Evolutionary conservation across 2,329 filamentous ascomycete genomes (phyloP).

Genomic region (Colletotrichum chrysophilum): DNA sequence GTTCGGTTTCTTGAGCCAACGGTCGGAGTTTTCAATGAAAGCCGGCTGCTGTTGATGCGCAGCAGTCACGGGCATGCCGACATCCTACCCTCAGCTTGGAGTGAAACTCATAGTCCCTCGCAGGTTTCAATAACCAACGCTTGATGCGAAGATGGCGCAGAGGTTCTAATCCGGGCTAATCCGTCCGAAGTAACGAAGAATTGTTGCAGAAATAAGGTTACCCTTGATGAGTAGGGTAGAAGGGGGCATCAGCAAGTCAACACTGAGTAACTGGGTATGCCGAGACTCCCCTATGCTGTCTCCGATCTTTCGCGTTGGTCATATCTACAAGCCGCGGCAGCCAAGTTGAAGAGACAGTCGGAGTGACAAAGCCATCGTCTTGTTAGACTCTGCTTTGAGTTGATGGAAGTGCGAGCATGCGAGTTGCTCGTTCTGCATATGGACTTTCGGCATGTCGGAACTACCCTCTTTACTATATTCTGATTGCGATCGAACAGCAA

Average conservation of each 20-base stretch:
- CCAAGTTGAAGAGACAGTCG: neutral
- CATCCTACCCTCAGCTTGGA: neutral
- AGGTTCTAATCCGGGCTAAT: neutral
- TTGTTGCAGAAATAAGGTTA: neutral
- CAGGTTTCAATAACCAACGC: neutral
- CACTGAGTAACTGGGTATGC: neutral
- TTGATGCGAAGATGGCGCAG: neutral
- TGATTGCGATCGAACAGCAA: neutral
- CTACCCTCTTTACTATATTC: neutral
- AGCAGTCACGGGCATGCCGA: neutral
- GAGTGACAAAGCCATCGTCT: accelerated
- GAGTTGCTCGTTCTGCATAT: neutral
- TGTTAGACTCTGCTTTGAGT: neutral
- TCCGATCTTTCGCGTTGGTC: neutral
- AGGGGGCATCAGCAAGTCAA: neutral
- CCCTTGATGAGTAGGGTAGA: neutral
- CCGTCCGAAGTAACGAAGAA: neutral
- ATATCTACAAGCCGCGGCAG: neutral
- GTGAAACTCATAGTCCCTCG: neutral
- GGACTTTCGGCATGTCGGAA: neutral
- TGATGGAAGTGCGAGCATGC: neutral
- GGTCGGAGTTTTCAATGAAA: neutral
- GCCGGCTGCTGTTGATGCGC: neutral
- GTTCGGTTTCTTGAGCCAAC: neutral
- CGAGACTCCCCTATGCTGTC: neutral